Evolutionary conservation across 805 yeast genomes (phyloP), one percentile per base, ranked within the genome.

Genomic region (Candida nitratophila): DNA sequence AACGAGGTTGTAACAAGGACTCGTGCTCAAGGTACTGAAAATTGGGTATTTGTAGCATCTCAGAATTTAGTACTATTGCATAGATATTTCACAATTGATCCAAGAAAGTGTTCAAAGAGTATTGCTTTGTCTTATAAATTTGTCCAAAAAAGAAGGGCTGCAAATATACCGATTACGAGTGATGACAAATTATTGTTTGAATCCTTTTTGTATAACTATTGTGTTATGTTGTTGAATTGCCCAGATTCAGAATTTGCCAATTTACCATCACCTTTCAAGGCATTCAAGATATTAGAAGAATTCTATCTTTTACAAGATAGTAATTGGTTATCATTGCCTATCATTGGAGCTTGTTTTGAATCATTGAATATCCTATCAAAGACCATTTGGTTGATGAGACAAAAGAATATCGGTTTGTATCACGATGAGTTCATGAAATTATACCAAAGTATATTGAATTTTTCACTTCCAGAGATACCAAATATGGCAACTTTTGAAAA

Each of bases 1-100:
- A 39, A 43, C 14, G 34, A 22, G 14, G 36, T 19, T 3, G 22
- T 43, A 11, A 27, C 29, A n/a, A 33, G 17, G 16, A 43, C 37
- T 5, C 17, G 16, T 19, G 39, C 36, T n/a, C 24, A 32, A 21
- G 45, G 45, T n/a, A 38, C 45, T 2, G 45, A 43, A 20, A 31
- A 37, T 19, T 43, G 45, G 45, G 34, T 43, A 11, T 43, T 43
- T 43, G 45, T 43, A 2, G 45, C 45, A 12, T 39, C 45, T 14
- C 45, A 43, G 19, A 37, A 38, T 5, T 10, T 43, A 27, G 29
- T 24, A 10, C 20, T 43, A 6, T 21, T 43, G 15, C 40, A 37
- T 15, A 38, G 41, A 33, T 24, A 32, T 39, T 38, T 39, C 17
- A 24, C 42, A 15, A 19, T 27, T 30, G 45, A 37, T 35, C 21